phyloP scores from a whole-genome alignment of 2,329 filamentous ascomycete species.

The Karstenula rhodostoma region DNA sequence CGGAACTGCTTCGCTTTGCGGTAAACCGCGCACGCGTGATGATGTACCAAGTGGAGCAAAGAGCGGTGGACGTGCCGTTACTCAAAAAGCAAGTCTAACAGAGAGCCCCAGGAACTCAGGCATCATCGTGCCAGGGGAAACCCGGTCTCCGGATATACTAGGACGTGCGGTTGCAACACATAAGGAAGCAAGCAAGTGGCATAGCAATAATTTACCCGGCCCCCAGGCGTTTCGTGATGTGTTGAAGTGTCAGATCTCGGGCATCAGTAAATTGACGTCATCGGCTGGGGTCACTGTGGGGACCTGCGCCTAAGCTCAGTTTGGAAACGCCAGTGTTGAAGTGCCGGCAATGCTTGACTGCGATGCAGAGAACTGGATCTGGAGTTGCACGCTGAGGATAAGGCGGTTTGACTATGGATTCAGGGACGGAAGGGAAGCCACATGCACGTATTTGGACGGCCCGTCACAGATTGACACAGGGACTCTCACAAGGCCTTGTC shows the following conservation, averaged over 20 bases:
- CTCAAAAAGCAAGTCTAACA: conserved; percentile 1
- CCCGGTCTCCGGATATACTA: not conserved
- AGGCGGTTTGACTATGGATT: not conserved
- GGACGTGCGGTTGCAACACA: not conserved
- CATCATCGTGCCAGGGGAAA: not conserved
- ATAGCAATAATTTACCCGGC: conserved; percentile 8
- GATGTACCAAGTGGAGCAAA: conserved; percentile 13
- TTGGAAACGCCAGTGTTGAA: not conserved
- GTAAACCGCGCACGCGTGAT: conserved; percentile 10
- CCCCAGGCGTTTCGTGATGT: conserved; percentile 1
- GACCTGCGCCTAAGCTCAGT: not conserved
- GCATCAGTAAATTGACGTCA: conserved; percentile 7
- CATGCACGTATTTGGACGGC: not conserved
- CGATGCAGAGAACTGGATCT: not conserved
- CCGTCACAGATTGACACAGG: not conserved
- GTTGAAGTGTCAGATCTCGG: not conserved
- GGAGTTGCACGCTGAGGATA: not conserved
- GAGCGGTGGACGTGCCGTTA: conserved; percentile 7
- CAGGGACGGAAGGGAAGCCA: not conserved
- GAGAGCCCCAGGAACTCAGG: not conserved
- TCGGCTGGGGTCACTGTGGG: not conserved
- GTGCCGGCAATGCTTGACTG: conserved; percentile 4
- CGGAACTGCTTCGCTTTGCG: not conserved
- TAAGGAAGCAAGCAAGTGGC: not conserved
- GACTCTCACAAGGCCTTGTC: not conserved